Evolutionary conservation across 23 red algal species (phyloP), one percentile per base, ranked within the genome.

Genomic region (Gracilaria domingensis): DNA sequence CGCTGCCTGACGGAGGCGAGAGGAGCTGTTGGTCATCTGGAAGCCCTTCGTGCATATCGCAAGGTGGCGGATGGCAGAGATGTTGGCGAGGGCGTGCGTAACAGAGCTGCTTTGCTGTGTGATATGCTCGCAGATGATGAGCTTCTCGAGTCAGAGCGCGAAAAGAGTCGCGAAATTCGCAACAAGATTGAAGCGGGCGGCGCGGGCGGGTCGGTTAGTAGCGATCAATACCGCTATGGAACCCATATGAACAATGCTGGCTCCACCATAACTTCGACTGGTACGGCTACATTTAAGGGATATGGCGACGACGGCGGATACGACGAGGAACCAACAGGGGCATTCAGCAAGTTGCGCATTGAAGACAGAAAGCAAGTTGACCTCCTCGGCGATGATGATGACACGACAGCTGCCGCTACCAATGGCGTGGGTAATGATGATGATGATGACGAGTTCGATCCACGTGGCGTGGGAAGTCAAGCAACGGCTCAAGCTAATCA

Each of bases 51-150:
- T 51, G 53, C 92, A 24, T 98, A 92, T 76, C 93, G 92, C 18
- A 92, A 88, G 55, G 80, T 98, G 32, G 90, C 94, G 75, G 82
- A 67, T 36, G 34, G 81, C 17, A 81, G 85, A 25, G 97, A 98
- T 80, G 89, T 80, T 16, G 97, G 97, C 12, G 79, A 89, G 13
- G 95, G 91, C 36, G 97, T 98, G 17, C 97, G 97, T 4, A 65
- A 40, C 37, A 60, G 88, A 44, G 97, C 97, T 29, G 94, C 89
- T 24, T 75, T 93, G 21, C 84, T 98, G 32, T 91, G 88, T 51
- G 97, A 93, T 32, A 88, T 98, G 79, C 76, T 98, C 37, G 12
- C 44, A 13, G 86, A 98, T 35, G 70, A 81, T 18, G 54, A 81
- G 62, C 61, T 92, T 6, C 64, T 95, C 28, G 94, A 98, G 34